Evolutionary conservation across 169 alveolate genomes (phyloP), one percentile per base, ranked within the genome.

Genomic region (Plasmodium chabaudi): DNA sequence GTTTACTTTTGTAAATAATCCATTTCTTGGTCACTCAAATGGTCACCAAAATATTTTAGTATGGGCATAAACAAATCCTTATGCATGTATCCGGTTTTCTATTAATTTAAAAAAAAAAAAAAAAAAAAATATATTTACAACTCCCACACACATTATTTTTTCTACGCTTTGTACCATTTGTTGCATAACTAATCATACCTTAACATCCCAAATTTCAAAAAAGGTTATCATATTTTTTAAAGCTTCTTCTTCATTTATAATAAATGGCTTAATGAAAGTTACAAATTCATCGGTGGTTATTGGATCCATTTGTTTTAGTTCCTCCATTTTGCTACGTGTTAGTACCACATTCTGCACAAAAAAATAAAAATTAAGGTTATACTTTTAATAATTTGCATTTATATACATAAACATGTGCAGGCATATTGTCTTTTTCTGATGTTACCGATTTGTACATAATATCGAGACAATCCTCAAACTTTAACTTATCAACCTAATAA

Each of bases 81-180:
- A 69, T 77, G 88, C 88, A 77, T 77, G 23, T 63, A 57, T 5
- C 88, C 88, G 15, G 88, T 77, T 77, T 77, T 77, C 88, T 77
- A 68, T 77, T 47, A n/a, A 63, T 44, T 34, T 17, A 61, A 68
- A 15, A 23, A 27, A 60, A 12, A 6, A 64, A 17, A 59, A 25
- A 25, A 25, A 25, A 25, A 25, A 25, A 27, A 27, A 3, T 56
- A 69, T 39, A 17, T 67, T 39, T 12, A 23, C 56, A 67, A 9
- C 17, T 15, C 7, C 5, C 10, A 21, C 9, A n/a, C 34, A 4
- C 39, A n/a, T n/a, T n/a, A 15, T 47, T 19, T 25, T 9, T 15
- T 68, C 47, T 15, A 13, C 21, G 0, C 63, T 46, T 46, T 47
- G 0, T 9, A 6, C 12, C 47, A 4, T 1, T 15, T 68, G 47